Base-by-base conservation (phyloP, 2,329 filamentous ascomycete genomes). In the Penicillium sp. region DNA sequence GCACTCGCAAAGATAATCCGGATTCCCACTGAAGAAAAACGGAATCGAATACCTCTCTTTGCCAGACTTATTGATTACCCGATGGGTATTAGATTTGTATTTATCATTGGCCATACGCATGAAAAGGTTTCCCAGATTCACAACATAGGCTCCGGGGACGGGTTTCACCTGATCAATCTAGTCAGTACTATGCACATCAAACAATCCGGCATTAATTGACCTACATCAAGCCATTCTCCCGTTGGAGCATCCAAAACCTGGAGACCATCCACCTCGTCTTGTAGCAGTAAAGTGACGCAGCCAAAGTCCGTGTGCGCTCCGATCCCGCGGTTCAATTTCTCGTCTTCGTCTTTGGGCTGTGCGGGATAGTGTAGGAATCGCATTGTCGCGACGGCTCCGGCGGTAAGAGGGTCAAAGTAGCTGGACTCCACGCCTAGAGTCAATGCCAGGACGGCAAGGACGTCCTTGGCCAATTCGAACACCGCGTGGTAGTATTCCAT, bases 271-370 rank as follows among this genome's bases (percentile, higher is more conserved):
- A 77, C 72, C 5, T 75, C 71, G 47, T 75, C 75, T 58, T 79
- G 77, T 21, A 79, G 62, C 1, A 78, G 64, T 2, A 78, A 61
- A 14, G 77, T 78, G 3, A 79, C 66, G 27, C 69, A 72, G 3
- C 75, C 77, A 46, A 79, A 79, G 46, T 79, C 77, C 0, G 73
- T 78, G 52, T 79, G 77, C 1, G 77, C 77, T 1, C 77, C 76
- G 24, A 78, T 75, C 0, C 77, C 77, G 1, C 75, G 64, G 16
- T 70, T 74, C 27, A 75, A 62, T 44, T 64, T 70, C 48, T 70
- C 68, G 11, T 77, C 73, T 19, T 66, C 65, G 26, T 77, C 72
- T 1, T 71, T 68, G 1, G 74, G 72, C 50, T 77, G 74, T 0
- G 71, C 68, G 0, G 75, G 77, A 59, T 79, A 79, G 56, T 79